These are phyloP conservation scores for Epichloe amarillans DNA, from an alignment of 2,329 filamentous ascomycete species.

Conservation along the genomic window DNA sequence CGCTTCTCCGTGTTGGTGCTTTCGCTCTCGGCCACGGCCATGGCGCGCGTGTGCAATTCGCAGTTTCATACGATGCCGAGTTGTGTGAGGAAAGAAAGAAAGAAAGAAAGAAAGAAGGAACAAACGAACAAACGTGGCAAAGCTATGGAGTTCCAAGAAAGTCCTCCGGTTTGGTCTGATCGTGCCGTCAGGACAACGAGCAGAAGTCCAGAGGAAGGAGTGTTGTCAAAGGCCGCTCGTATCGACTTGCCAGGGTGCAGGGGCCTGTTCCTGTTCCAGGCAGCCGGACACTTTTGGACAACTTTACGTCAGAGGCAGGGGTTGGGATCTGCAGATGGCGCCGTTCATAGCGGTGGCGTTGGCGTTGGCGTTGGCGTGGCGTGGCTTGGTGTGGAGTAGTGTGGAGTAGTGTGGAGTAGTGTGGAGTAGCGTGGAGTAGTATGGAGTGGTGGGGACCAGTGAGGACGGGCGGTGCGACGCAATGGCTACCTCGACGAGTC, in stretches of 20 bases:
- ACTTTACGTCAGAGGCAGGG: neutral
- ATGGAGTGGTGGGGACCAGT: neutral
- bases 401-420: neutral
- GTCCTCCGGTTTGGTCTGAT: too few species aligned
- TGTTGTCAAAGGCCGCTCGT: neutral
- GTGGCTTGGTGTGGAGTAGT: neutral
- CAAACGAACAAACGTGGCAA: neutral
- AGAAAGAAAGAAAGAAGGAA: neutral
- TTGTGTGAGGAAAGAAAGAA: neutral
- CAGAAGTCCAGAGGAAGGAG: neutral
- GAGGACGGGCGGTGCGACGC: neutral
- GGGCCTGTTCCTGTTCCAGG: neutral
- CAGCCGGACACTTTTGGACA: neutral
- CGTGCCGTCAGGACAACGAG: neutral
- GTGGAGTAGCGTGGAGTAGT: too few species aligned
- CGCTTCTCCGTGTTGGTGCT: slow-evolving; percentile 2
- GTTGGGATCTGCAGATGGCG: neutral
- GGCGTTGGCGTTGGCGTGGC: too few species aligned
- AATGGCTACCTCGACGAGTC: neutral
- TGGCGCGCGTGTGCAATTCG: neutral
- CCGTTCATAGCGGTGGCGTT: neutral
- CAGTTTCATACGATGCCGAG: neutral
- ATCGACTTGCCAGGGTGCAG: neutral
- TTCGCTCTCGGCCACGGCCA: slow-evolving; percentile 3
- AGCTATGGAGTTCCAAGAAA: neutral